These are phyloP conservation scores for Aureobasidium sp. DNA, from an alignment of 2,329 filamentous ascomycete genomes.

Conservation along the genomic window DNA sequence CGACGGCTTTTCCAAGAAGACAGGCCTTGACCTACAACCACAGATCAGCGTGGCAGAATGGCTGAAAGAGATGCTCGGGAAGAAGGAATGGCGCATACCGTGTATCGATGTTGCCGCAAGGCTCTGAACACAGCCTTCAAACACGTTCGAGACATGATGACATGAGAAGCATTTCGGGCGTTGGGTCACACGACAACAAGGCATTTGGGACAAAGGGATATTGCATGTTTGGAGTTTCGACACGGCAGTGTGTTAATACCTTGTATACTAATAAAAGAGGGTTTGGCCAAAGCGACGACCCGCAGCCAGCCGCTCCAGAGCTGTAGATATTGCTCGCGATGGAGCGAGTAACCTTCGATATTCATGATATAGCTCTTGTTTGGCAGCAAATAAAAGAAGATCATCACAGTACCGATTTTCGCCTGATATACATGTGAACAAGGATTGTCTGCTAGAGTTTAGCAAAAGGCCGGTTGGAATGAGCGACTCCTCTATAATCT, in stretches of 20 bases:
- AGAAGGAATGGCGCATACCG: slow-evolving; percentile 81
- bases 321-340: not conserved
- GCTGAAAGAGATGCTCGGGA: slow-evolving; percentile 71
- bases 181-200: slow-evolving; percentile 6
- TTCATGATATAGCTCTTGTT: not conserved
- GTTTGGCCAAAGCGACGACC: not conserved
- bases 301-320: not conserved
- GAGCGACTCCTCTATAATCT: not conserved
- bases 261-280: not conserved
- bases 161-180: slow-evolving; percentile 9
- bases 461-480: not conserved
- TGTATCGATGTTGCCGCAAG: slow-evolving; percentile 84
- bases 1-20: slow-evolving; percentile 46
- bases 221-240: slow-evolving; percentile 4
- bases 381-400: not conserved
- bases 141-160: not conserved
- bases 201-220: not conserved
- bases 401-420: not conserved
- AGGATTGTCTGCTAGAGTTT: not conserved
- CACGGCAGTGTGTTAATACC: not conserved
- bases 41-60: slow-evolving; percentile 73
- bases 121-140: slow-evolving; percentile 40
- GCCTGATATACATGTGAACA: not conserved
- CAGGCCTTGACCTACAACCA: slow-evolving; percentile 49
- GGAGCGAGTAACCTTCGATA: not conserved